Evolutionary conservation across 805 yeast genomes (phyloP).

Genomic region (Starmera caribaea): DNA sequence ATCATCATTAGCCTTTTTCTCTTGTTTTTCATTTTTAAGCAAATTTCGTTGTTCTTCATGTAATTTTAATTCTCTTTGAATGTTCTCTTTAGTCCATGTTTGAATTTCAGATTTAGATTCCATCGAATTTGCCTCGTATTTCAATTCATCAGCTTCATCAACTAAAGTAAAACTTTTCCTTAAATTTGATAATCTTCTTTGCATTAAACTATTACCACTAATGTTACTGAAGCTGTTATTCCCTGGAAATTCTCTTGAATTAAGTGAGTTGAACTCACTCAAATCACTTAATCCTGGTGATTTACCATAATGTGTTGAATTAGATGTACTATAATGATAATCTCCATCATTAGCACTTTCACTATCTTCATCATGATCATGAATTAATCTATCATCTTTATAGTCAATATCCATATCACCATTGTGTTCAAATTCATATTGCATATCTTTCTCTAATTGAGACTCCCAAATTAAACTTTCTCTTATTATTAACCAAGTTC

Average conservation of each 20-base stretch:
- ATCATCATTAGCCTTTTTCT: too few relatives aligned
- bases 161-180: not conserved
- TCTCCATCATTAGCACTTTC: conserved; percentile 10
- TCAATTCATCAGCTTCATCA: not conserved
- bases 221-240: too few relatives aligned
- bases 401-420: not conserved
- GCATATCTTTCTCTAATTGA: conserved; percentile 6
- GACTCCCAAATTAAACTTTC: conserved; percentile 32
- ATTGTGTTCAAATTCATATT: not conserved
- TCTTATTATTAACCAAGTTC: conserved; percentile 51
- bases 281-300: conserved; percentile 18
- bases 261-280: conserved; percentile 13
- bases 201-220: too few relatives aligned
- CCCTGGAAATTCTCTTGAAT: not conserved
- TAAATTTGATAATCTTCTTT: conserved; percentile 5
- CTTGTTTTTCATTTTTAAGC: too few relatives aligned
- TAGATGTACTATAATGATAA: conserved; percentile 16
- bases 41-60: conserved; percentile 1
- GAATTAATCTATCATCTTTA: conserved; percentile 1
- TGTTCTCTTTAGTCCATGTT: too few relatives aligned
- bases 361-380: conserved; percentile 1
- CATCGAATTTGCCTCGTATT: too few relatives aligned
- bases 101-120: too few relatives aligned
- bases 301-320: conserved; percentile 18
- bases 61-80: not conserved